Conservation (phyloP, 2,329 filamentous ascomycete genomes). For the Chaetomiaceae sp. region DNA sequence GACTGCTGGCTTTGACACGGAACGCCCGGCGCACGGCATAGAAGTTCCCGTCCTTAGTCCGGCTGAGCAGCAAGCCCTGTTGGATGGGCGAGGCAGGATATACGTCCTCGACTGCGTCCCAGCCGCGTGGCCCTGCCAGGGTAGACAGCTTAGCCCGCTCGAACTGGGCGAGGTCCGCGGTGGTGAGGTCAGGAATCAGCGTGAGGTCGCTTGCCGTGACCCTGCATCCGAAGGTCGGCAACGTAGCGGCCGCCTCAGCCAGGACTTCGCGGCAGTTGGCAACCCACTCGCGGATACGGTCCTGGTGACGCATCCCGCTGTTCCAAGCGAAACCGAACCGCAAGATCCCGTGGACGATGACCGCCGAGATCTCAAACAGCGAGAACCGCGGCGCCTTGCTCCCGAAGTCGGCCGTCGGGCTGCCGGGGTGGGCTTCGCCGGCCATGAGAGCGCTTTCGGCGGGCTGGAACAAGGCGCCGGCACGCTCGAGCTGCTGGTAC, state of each 20-base stretch:
- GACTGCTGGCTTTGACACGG: slow-evolving; percentile 6
- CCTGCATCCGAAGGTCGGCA: slow-evolving; percentile 8
- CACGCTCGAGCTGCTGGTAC: slow-evolving; percentile 41
- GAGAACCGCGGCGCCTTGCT: slow-evolving; percentile 27
- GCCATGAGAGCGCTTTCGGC: slow-evolving; percentile 22
- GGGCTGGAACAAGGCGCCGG: slow-evolving; percentile 31
- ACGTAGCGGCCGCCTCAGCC: slow-evolving; percentile 11
- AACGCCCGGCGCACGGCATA: slow-evolving; percentile 24
- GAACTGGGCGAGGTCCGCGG: slow-evolving; percentile 41
- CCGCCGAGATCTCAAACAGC: slow-evolving; percentile 49
- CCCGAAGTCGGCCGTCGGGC: slow-evolving; percentile 23
- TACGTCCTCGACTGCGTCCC: slow-evolving; percentile 24
- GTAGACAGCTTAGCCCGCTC: slow-evolving; percentile 40
- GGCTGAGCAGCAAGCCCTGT: slow-evolving; percentile 24
- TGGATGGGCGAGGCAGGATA: slow-evolving; percentile 26
- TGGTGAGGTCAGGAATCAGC: slow-evolving; percentile 33
- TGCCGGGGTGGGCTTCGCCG: slow-evolving; percentile 20
- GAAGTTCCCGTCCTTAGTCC: slow-evolving; percentile 20
- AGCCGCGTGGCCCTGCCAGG: slow-evolving; percentile 30
- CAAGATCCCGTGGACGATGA: slow-evolving; percentile 42
- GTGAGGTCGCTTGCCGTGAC: slow-evolving; percentile 15
- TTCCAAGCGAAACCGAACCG: slow-evolving; percentile 50
- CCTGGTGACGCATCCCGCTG: slow-evolving; percentile 42
- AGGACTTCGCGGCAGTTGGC: slow-evolving; percentile 27
- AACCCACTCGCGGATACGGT: slow-evolving; percentile 41